Conservation (phyloP, 257 asterid genomes). For the Misopates orontium region DNA sequence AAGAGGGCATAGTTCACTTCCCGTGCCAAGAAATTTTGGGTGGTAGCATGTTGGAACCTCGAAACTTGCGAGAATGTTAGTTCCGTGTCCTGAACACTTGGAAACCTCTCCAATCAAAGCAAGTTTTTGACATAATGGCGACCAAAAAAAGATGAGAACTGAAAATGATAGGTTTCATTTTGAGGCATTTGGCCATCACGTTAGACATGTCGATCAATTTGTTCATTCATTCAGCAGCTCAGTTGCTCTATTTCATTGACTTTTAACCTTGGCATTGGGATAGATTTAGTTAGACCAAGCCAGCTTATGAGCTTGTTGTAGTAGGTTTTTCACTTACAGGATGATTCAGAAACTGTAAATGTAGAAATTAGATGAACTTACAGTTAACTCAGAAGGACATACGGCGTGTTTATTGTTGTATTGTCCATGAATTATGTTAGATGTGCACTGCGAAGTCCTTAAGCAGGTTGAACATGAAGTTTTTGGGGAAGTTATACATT, state of each 20-base stretch:
- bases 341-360: constrained; percentile 2
- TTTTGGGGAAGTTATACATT: too few relatives aligned
- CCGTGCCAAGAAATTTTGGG: constrained; percentile 43
- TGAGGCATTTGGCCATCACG: constrained; percentile 2
- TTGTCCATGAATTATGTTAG: too few relatives aligned
- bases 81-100: constrained; percentile 8
- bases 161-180: neutral
- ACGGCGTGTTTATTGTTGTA: too few relatives aligned
- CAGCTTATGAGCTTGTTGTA: neutral
- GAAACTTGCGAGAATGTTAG: neutral
- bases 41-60: neutral
- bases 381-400: neutral
- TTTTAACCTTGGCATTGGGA: neutral
- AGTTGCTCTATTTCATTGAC: constrained; percentile 22
- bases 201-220: constrained; percentile 22
- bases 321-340: neutral
- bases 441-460: too few relatives aligned
- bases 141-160: constrained; percentile 2
- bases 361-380: neutral
- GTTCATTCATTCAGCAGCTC: constrained; percentile 32
- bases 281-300: constrained; percentile 4
- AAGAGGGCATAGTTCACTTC: constrained; percentile 3
- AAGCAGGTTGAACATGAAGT: too few relatives aligned
- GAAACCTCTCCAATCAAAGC: neutral
- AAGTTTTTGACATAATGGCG: neutral